phyloP scores from a whole-genome alignment of 345 rosid species.

The Pseudoturritis turrita region DNA sequence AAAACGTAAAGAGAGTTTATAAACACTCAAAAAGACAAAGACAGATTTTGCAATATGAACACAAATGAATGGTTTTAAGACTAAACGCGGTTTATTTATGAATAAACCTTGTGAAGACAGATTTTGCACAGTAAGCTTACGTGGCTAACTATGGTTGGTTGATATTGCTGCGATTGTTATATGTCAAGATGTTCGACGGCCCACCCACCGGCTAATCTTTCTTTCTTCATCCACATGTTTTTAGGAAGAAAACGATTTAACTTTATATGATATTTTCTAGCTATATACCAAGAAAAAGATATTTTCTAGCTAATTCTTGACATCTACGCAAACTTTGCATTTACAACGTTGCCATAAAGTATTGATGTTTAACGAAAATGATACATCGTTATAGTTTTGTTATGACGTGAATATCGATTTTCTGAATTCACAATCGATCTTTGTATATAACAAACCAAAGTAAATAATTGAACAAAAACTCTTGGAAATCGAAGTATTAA shows the following conservation, averaged over 20 bases:
- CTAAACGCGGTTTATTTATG: slow-evolving; percentile 2
- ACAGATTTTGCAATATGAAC: slow-evolving; percentile 8
- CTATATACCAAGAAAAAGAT: neutral
- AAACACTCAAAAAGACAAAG: too few species aligned
- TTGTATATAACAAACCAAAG: too few species aligned
- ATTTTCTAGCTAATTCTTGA: neutral
- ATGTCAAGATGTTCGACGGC: slow-evolving; percentile 26
- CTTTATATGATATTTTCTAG: neutral
- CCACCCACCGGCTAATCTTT: slow-evolving; percentile 19
- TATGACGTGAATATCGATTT: neutral
- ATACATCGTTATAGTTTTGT: neutral
- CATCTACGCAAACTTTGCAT: slow-evolving; percentile 1
- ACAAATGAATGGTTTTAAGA: neutral
- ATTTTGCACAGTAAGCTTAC: neutral
- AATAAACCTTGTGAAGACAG: neutral
- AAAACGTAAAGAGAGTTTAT: neutral
- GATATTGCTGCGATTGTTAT: neutral
- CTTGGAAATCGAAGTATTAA: too few species aligned
- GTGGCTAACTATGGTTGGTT: neutral
- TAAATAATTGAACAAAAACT: too few species aligned
- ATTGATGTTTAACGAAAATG: neutral
- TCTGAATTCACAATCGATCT: neutral
- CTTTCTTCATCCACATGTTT: slow-evolving; percentile 14
- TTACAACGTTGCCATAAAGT: neutral
- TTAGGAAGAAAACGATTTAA: neutral